A percentile compares a stretch with the other conserved stretches of the same genome.
Conservation (phyloP, 2,329 filamentous ascomycete genomes). For the Dothistroma pini region DNA sequence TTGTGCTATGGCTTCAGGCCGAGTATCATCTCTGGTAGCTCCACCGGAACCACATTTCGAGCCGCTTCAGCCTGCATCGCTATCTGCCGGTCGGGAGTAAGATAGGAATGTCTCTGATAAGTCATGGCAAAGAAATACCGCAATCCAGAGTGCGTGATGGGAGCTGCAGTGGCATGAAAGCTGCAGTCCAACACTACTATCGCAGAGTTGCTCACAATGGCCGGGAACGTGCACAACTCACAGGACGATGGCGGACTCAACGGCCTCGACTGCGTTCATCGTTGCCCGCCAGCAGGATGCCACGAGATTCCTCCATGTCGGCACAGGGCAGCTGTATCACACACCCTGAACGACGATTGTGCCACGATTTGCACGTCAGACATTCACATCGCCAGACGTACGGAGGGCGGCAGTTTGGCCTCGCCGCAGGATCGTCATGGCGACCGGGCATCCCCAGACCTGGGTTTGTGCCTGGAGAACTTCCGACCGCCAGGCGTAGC, state of each 20-base stretch:
- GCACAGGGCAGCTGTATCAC: background rate
- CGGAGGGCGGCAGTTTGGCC: background rate
- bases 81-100: background rate
- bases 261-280: background rate
- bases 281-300: background rate
- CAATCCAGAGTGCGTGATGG: background rate
- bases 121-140: background rate
- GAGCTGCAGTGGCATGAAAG: background rate
- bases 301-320: background rate
- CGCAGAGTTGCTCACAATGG: background rate
- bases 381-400: background rate
- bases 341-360: background rate
- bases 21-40: background rate
- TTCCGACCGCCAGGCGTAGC: background rate
- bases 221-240: background rate
- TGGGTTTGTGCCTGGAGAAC: background rate
- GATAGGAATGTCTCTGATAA: background rate
- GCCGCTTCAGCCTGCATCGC: background rate
- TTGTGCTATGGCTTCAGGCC: background rate
- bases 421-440: background rate
- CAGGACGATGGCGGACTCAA: background rate
- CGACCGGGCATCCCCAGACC: background rate
- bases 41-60: background rate
- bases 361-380: background rate
- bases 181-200: background rate